Percentiles rank a stretch among this genome's conserved stretches.
Conservation (phyloP, 495 filamentous ascomycete genomes). For the Neurospora pannonica region DNA sequence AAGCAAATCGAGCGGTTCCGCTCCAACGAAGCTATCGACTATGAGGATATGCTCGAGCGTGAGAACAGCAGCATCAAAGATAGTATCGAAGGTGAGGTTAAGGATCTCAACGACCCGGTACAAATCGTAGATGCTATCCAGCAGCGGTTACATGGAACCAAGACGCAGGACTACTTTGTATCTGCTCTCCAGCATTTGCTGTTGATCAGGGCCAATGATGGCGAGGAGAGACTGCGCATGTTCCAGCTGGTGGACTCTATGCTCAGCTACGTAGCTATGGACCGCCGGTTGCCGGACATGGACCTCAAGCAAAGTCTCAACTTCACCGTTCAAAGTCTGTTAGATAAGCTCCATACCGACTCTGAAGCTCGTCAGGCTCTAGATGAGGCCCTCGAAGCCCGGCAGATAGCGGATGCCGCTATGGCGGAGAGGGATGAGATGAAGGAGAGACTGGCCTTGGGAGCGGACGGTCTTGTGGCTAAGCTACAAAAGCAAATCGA, state of each 20-base stretch:
- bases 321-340: slow-evolving; percentile 89
- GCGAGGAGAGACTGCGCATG: slow-evolving; percentile 87
- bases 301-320: slow-evolving; percentile 95
- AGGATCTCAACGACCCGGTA: slow-evolving; percentile 85
- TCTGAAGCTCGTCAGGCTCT: slow-evolving; percentile 83
- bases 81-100: slow-evolving; percentile 79
- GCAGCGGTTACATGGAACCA: slow-evolving; percentile 70
- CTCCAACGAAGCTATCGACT: slow-evolving; percentile 92
- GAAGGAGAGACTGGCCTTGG: slow-evolving; percentile 82
- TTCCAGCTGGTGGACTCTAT: slow-evolving; percentile 97
- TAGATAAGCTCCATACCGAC: slow-evolving; percentile 94
- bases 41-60: slow-evolving; percentile 89
- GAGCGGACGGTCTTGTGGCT: slow-evolving; percentile 85
- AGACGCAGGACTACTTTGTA: slow-evolving; percentile 89
- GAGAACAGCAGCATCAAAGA: slow-evolving; percentile 88
- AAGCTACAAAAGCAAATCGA: slow-evolving; percentile 90
- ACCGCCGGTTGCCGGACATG: slow-evolving; percentile 88
- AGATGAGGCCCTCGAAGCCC: slow-evolving; percentile 80
- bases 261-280: slow-evolving; percentile 98
- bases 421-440: slow-evolving; percentile 96
- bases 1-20: slow-evolving; percentile 94
- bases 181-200: slow-evolving; percentile 93
- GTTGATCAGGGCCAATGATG: slow-evolving; percentile 84
- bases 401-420: slow-evolving; percentile 88
- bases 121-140: slow-evolving; percentile 94